phyloP scores from a whole-genome alignment of 306 rosid genomes.

The Vicia faba region DNA sequence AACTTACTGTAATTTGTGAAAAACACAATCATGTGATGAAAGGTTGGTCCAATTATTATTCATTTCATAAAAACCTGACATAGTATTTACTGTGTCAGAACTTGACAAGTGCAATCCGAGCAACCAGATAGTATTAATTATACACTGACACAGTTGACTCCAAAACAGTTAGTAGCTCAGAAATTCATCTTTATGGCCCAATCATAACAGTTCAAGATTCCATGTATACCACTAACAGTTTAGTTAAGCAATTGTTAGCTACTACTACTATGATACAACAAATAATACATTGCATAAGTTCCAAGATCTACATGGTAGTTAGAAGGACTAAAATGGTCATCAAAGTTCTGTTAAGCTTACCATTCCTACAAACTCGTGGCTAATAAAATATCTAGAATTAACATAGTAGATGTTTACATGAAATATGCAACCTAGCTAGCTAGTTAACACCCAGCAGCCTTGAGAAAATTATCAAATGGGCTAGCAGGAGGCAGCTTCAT shows the following conservation, averaged over 20 bases:
- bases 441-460: conserved; percentile 83
- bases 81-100: not conserved
- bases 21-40: no score
- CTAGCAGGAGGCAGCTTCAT: conserved; percentile 97
- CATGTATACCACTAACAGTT: not conserved
- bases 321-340: conserved; percentile 21
- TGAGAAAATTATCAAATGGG: conserved; percentile 95
- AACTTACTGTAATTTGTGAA: no score
- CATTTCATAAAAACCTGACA: not conserved
- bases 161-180: conserved; percentile 23
- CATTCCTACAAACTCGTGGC: conserved; percentile 19
- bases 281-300: conserved; percentile 2
- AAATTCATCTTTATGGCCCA: conserved; percentile 2
- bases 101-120: not conserved
- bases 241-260: conserved; percentile 1
- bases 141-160: conserved; percentile 17
- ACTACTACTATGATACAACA: not conserved
- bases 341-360: conserved; percentile 24
- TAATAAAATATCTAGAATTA: conserved; percentile 27
- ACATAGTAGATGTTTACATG: conserved; percentile 14
- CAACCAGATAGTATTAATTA: not conserved
- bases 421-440: not conserved
- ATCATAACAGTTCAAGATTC: conserved; percentile 11
- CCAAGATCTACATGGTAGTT: conserved; percentile 24
- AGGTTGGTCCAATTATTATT: not conserved